Base-by-base conservation (phyloP, 352 stramenopile genomes). In the Saprolegnia diclina region DNA sequence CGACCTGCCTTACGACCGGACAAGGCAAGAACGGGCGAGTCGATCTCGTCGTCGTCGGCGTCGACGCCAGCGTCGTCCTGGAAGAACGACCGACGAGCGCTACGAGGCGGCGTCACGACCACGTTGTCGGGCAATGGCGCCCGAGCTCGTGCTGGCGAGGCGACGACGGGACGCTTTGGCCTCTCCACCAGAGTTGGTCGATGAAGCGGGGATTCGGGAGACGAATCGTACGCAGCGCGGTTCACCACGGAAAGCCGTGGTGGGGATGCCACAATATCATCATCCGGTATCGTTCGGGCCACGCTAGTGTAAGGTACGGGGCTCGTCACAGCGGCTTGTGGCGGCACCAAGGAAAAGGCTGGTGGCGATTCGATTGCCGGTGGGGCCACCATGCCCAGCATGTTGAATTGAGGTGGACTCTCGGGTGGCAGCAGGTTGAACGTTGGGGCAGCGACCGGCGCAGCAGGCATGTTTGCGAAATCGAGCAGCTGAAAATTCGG, bases 401-500 rank as follows among this genome's bases (percentile, higher is more conserved):
- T 48, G 42, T 48, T 48, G 7, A 48, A 48, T 14, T n/a, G 18
- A 14, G 42, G 42, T 10, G 42, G 42, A n/a, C 42, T 48, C 42
- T 48, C 42, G 18, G 42, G 42, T 7, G 42, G 42, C 42, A n/a
- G 42, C 18, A 48, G 18, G 42, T 14, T 48, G 42, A 14, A 14
- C 42, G 42, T 48, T 4, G 42, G 42, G 3, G 42, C 42, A 11
- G 22, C 21, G 5, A 61, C 21, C 14, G 53, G 53, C 24, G 53
- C 22, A 24, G 53, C 6, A 16, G 11, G 22, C 22, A 40, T 14
- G 42, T n/a, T 40, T 14, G 57, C 16, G 32, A 66, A 66, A 32
- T 55, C 53, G 19, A 66, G 57, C 40, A 66, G 22, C 40, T 66
- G 57, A 66, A 66, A 66, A 4, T n/a, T 55, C n/a, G 57, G 57